Evolutionary conservation across 1,139 yeast genomes (phyloP).

Genomic region (Debaryomyces psychrophilus): DNA sequence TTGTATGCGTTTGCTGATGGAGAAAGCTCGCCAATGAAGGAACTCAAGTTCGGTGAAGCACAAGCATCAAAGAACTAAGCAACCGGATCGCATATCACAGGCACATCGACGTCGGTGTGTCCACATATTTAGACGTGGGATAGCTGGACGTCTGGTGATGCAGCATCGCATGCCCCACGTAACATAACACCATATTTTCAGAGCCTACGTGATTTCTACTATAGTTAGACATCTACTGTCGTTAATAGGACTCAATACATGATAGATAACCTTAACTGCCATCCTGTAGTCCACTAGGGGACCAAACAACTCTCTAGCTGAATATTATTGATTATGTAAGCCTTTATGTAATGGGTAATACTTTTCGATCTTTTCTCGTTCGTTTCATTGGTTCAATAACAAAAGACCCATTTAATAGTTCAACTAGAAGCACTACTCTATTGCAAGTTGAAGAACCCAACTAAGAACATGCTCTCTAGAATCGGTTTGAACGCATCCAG

Average conservation of each 20-base stretch:
- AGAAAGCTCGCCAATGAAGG: constrained; percentile 44
- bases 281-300: not conserved
- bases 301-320: not conserved
- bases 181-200: constrained; percentile 1
- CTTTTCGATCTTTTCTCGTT: constrained; percentile 7
- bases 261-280: not conserved
- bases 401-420: not conserved
- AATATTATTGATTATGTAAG: constrained; percentile 6
- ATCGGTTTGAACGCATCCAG: constrained; percentile 26
- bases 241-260: constrained; percentile 6
- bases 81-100: not conserved
- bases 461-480: constrained; percentile 31
- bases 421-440: not conserved
- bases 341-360: not conserved
- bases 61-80: constrained; percentile 23
- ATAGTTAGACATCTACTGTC: not conserved
- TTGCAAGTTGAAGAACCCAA: not conserved
- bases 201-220: not conserved
- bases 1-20: constrained; percentile 39
- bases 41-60: constrained; percentile 42
- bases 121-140: not conserved
- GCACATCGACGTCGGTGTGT: not conserved
- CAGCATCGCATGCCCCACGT: not conserved
- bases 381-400: constrained; percentile 8
- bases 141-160: not conserved